Evolutionary conservation across 805 yeast genomes (phyloP), one percentile per base, ranked within the genome.

Genomic region (Kodamaea neixiangensis): DNA sequence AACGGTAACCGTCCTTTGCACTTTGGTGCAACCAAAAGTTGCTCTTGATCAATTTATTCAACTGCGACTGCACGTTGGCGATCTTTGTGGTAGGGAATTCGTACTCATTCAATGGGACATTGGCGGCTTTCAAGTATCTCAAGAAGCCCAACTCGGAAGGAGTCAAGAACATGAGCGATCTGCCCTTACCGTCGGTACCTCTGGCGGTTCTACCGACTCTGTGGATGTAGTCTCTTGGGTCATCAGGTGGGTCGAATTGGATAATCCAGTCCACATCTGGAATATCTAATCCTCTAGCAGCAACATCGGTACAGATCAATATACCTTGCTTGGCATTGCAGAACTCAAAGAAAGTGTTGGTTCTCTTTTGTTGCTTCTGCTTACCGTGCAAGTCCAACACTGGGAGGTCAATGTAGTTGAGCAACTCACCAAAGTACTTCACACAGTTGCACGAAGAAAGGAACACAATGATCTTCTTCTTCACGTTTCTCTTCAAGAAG

Each of bases 181-280:
- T 89, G 62, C 99, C 99, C 66, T 85, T 86, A 51, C 97, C 98
- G 45, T 81, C 66, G 18, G 86, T 73, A 57, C 96, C 96, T 77
- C 99, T 86, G 34, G 99, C 99, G 21, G 99, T 94, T 78, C 99
- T 86, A 58, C 99, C 99, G 34, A 94, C 99, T 72, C 99, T 85
- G 75, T 94, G 99, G 60, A 94, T 94, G 69, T 94, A 94, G 73
- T 94, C 98, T 75, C 98, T 85, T 72, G 99, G 99, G 74, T 94
- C 99, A 86, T 94, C 99, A 68, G 99, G 99, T 50, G 99, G 99
- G 70, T 94, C 99, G 65, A 90, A 94, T 77, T 94, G 99, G 58
- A 94, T 87, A 64, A 94, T 94, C 99, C 99, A 94, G 75, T 96
- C 99, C 49, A 94, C 99, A 22, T 96, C 86, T 48, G 99, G 99